Evolutionary conservation across 2,329 filamentous ascomycete species (phyloP).

Genomic region (Juglanconis juglandina): DNA sequence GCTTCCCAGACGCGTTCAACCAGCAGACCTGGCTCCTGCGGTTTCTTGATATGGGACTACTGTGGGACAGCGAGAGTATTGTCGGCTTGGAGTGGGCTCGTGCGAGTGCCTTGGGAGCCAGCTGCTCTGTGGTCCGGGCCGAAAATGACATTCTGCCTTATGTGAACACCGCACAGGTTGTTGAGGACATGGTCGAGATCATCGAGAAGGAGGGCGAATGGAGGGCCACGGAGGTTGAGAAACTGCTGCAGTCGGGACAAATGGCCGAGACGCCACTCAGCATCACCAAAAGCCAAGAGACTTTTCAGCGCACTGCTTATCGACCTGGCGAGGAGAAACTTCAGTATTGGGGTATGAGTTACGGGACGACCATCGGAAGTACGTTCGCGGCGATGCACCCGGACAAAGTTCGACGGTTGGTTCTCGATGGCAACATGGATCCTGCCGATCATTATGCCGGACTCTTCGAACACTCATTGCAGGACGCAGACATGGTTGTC

Average conservation of each 20-base stretch:
- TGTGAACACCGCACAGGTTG: slow-evolving; percentile 43
- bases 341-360: slow-evolving; percentile 41
- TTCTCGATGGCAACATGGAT: slow-evolving; percentile 35
- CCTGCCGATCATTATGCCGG: slow-evolving; percentile 32
- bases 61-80: slow-evolving; percentile 18
- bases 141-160: slow-evolving; percentile 28
- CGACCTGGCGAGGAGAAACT: slow-evolving; percentile 27
- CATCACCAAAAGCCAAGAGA: neutral
- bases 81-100: slow-evolving; percentile 24
- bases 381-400: slow-evolving; percentile 39
- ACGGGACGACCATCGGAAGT: slow-evolving; percentile 39
- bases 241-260: neutral
- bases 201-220: slow-evolving; percentile 40
- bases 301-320: slow-evolving; percentile 16
- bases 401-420: slow-evolving; percentile 29
- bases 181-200: slow-evolving; percentile 47
- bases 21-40: slow-evolving; percentile 9
- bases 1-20: slow-evolving; percentile 28
- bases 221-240: slow-evolving; percentile 23
- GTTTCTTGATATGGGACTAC: neutral
- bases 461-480: slow-evolving; percentile 25
- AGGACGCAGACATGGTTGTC: slow-evolving; percentile 29
- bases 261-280: neutral
- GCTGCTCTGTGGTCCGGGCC: slow-evolving; percentile 20
- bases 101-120: slow-evolving; percentile 20